phyloP scores from a whole-genome alignment of 495 filamentous ascomycete species.

The Trypethelium eluteriae region DNA sequence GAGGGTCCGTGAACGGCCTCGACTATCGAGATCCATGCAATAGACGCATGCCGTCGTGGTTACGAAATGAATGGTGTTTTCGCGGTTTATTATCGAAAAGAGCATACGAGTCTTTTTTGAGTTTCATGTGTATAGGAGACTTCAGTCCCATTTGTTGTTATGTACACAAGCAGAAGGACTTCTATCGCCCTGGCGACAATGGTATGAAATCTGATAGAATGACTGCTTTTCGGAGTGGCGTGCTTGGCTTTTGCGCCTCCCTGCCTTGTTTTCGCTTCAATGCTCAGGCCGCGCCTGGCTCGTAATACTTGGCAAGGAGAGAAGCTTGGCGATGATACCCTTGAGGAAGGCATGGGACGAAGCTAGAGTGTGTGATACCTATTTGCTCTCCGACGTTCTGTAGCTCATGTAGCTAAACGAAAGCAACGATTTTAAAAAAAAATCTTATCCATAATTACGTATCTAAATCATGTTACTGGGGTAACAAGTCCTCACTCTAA shows the following conservation, averaged over 20 bases:
- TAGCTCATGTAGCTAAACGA: slow-evolving; percentile 9
- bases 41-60: slow-evolving; percentile 33
- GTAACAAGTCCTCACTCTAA: too few species aligned
- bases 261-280: slow-evolving; percentile 5
- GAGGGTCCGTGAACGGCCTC: slow-evolving; percentile 12
- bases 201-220: not conserved
- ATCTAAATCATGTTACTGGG: not conserved
- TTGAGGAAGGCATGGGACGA: not conserved
- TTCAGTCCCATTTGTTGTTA: not conserved
- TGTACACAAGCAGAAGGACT: not conserved
- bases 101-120: not conserved
- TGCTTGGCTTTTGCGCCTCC: not conserved
- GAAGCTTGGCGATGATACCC: slow-evolving; percentile 11
- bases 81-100: not conserved
- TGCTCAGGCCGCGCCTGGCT: not conserved
- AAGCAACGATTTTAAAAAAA: slow-evolving; percentile 1
- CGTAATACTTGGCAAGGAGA: not conserved
- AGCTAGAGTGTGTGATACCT: not conserved
- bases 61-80: slow-evolving; percentile 14
- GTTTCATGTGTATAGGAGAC: not conserved
- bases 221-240: slow-evolving; percentile 1
- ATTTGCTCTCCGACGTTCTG: not conserved
- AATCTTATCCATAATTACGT: not conserved
- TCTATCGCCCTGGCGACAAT: not conserved
- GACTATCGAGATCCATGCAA: slow-evolving; percentile 16